Base-by-base conservation (phyloP, 257 asterid species). In the Coffea canephora region DNA sequence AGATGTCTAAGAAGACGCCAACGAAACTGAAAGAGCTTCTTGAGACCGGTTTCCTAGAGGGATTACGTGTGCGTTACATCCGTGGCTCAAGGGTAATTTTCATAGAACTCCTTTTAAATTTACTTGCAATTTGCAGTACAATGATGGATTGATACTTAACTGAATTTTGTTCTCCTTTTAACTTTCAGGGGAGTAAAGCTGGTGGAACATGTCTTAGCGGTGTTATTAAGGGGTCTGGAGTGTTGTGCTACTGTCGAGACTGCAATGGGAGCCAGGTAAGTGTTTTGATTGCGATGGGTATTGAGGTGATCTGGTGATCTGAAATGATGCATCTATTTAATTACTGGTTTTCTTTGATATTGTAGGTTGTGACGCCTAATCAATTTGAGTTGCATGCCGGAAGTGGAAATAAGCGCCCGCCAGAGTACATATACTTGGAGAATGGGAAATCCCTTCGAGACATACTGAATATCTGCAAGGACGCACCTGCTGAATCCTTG, bases 31-130 rank as follows among this genome's bases (percentile, higher is more conserved):
- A 76, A 90, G 96, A 92, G 69, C 97, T 96, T 83, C 96, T 96
- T 39, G 87, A 83, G 39, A 96, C 98, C 0, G 97, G 99, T 82
- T 81, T 94, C 86, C 89, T 96, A 12, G 99, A 96, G 79, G 97
- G 96, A 71, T 77, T 92, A 77, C 78, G 74, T 62, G 97, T 96
- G 78, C 89, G 88, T 7, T 96, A 96, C 73, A 54, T 88, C 45
- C 88, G 84, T 46, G 92, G 95, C 25, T 48, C 92, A 10, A 91
- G 89, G 92, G 99, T 95, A 81, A 83, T 45, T 75, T 27, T 81
- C 2, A 74, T 8, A 15, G 36, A 52, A 39, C 50, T 39, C 10
- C 46, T 55, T 55, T 64, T 73, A 57, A 25, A 64, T 52, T 77
- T 74, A 10, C 73, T 75, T 71, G 49, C 70, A 68, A 73, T 43